These are phyloP conservation scores for Persicaria tinctoria DNA, from an alignment of 148 eudicot genomes.

Conservation along the genomic window DNA sequence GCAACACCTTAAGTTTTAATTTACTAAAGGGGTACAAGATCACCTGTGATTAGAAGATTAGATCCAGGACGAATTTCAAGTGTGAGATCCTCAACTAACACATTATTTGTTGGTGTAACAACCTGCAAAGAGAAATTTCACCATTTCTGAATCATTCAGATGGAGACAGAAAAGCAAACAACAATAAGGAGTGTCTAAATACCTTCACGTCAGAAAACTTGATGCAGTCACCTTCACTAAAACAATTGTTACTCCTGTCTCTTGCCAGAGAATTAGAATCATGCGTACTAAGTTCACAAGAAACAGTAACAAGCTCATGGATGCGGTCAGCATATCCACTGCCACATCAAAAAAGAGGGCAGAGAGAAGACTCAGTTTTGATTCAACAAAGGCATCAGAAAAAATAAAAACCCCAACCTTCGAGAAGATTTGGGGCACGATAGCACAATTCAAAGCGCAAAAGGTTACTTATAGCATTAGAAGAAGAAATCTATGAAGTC, in stretches of 20 bases:
- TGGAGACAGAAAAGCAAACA: slow-evolving; percentile 3
- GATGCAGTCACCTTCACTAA: slow-evolving; percentile 88
- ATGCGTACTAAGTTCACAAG: slow-evolving; percentile 63
- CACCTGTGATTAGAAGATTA: slow-evolving; percentile 96
- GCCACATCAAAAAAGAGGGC: slow-evolving; percentile 20
- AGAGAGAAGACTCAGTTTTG: neutral
- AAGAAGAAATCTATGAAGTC: neutral
- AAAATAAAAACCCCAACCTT: neutral
- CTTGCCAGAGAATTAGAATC: slow-evolving; percentile 51
- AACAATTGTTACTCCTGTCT: slow-evolving; percentile 70
- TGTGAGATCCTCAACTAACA: slow-evolving; percentile 80
- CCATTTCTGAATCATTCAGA: neutral
- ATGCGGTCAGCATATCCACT: slow-evolving; percentile 99
- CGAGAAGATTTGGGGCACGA: neutral
- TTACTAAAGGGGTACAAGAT: neutral
- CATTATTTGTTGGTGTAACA: slow-evolving; percentile 95
- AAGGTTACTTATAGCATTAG: neutral
- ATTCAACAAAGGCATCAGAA: neutral
- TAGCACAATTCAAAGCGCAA: neutral
- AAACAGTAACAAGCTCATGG: slow-evolving; percentile 78
- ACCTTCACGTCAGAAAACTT: slow-evolving; percentile 91
- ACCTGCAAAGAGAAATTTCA: slow-evolving; percentile 37
- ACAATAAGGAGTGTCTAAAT: slow-evolving; percentile 9
- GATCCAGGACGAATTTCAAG: slow-evolving; percentile 87
- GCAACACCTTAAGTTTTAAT: neutral